Conservation (phyloP, 2,329 filamentous ascomycete genomes). For the Trichoderma brevicompactum region DNA sequence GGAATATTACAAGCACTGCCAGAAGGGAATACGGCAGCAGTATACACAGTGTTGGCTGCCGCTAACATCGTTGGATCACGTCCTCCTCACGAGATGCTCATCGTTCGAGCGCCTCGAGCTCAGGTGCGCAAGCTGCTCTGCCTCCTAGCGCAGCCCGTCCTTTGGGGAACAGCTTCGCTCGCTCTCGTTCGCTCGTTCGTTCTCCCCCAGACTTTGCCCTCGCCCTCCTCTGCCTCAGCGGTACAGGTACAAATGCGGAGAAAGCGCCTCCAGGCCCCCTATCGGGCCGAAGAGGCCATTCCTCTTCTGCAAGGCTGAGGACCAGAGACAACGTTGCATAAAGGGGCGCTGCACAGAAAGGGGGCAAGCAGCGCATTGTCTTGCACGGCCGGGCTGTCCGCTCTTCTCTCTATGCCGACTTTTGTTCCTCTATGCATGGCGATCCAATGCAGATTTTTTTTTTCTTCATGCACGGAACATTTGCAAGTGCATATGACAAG, state of each 20-base stretch:
- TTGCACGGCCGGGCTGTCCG: neutral
- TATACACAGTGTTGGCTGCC: too few species aligned
- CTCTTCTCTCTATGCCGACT: neutral
- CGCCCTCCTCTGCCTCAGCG: neutral
- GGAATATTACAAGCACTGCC: too few species aligned
- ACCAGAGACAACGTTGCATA: slow-evolving; percentile 27
- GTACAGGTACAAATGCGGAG: slow-evolving; percentile 34
- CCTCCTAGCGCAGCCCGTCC: too few species aligned
- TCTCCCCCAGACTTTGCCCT: neutral
- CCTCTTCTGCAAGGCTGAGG: slow-evolving; percentile 28
- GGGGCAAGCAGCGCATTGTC: neutral
- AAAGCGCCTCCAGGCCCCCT: slow-evolving; percentile 32
- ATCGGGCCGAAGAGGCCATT: slow-evolving; percentile 39
- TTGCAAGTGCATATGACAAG: neutral
- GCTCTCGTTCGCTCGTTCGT: neutral
- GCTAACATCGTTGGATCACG: too few species aligned
- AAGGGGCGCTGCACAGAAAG: slow-evolving; percentile 17
- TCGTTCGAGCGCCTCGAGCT: too few species aligned
- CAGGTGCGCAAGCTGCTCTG: too few species aligned
- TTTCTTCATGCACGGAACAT: neutral
- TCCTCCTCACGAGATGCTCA: too few species aligned
- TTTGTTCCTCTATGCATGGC: neutral
- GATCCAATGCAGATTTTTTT: slow-evolving; percentile 15
- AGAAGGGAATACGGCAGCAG: too few species aligned
- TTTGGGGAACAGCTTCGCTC: too few species aligned